These are phyloP conservation scores for Xylaria polymorpha DNA, from an alignment of 2,329 filamentous ascomycete genomes.

Conservation along the genomic window DNA sequence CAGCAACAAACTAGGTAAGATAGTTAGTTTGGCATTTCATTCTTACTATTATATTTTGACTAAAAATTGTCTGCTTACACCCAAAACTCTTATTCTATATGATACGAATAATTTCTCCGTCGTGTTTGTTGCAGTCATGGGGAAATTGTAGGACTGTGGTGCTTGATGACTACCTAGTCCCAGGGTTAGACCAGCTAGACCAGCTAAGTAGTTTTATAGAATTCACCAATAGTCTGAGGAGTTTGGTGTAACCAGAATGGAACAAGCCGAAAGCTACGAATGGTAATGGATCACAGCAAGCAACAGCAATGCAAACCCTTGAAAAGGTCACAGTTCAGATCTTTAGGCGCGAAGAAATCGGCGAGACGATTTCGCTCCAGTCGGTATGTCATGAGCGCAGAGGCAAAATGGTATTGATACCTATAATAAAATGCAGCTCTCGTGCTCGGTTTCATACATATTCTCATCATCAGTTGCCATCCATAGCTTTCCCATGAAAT, in stretches of 20 bases:
- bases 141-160: not conserved
- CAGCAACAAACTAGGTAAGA: not conserved
- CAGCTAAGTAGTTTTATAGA: not conserved
- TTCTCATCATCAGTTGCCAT: conserved; percentile 25
- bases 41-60: not conserved
- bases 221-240: not conserved
- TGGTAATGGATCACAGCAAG: not conserved
- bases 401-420: conserved; percentile 16
- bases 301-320: not conserved
- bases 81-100: not conserved
- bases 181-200: not conserved
- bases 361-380: not conserved
- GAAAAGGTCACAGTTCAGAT: not conserved
- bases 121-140: not conserved
- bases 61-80: not conserved
- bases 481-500: conserved; percentile 26
- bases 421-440: conserved; percentile 6
- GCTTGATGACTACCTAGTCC: not conserved
- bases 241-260: not conserved
- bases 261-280: not conserved
- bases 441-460: conserved; percentile 15
- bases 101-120: not conserved
- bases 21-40: not conserved
- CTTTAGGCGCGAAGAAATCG: not conserved
- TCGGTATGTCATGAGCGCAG: conserved; percentile 2